Conservation (phyloP, 441 rosid genomes). For the Sinapis alba region DNA sequence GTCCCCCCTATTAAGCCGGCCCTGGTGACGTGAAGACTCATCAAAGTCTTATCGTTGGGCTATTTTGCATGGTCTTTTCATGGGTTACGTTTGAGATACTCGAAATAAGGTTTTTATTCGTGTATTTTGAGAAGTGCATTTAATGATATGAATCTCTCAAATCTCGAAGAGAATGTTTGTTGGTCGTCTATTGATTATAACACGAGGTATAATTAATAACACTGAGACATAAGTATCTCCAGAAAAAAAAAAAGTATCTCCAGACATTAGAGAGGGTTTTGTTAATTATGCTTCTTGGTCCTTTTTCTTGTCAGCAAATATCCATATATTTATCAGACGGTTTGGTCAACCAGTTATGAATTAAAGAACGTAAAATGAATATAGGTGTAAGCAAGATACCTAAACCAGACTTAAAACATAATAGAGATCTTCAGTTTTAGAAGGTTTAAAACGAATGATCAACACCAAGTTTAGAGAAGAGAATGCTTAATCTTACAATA, state of each 20-base stretch:
- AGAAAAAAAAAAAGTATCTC: too few species aligned
- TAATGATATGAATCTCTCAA: slow-evolving; percentile 42
- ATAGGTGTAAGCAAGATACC: neutral
- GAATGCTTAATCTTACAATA: neutral
- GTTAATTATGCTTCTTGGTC: neutral
- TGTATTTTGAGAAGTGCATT: slow-evolving; percentile 26
- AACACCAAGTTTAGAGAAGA: neutral
- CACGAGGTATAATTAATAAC: neutral
- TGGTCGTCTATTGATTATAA: slow-evolving; percentile 34
- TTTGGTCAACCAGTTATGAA: neutral
- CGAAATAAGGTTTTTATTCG: slow-evolving; percentile 10
- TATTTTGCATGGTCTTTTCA: slow-evolving; percentile 38
- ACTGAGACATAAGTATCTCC: neutral
- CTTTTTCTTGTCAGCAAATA: neutral
- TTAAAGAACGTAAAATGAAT: neutral
- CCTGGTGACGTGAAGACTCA: slow-evolving; percentile 57
- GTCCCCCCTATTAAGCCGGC: too few species aligned
- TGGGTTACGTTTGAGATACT: slow-evolving; percentile 31
- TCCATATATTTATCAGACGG: too few species aligned
- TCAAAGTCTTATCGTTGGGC: slow-evolving; percentile 26
- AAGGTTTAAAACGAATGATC: neutral
- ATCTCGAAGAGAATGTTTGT: slow-evolving; percentile 53
- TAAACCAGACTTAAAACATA: neutral
- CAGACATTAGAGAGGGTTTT: neutral
- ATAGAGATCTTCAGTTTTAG: neutral